Percentiles rank a stretch among this genome's conserved stretches.
Evolutionary conservation across 257 asterid species (phyloP).

Genomic region (Scutellaria galericulata): DNA sequence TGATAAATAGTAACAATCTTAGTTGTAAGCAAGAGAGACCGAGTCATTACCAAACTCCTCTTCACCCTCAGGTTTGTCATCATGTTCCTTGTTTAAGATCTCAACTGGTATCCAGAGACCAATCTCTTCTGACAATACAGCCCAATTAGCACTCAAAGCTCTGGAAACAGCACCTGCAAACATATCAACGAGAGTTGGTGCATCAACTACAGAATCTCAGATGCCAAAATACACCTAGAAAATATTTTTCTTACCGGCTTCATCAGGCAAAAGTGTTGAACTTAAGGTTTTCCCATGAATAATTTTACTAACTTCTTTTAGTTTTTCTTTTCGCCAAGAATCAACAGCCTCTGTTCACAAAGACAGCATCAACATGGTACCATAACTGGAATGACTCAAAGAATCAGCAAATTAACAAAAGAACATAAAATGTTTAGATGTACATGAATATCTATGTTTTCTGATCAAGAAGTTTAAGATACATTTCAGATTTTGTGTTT

Average conservation of each 20-base stretch:
- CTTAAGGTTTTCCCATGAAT: conserved; percentile 50
- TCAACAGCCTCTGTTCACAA: conserved; percentile 68
- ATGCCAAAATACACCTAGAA: too few species aligned
- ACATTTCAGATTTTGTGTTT: too few species aligned
- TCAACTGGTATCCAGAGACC: conserved; percentile 88
- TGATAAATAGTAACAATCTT: too few species aligned
- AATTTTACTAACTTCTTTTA: conserved; percentile 57
- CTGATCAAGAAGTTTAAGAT: too few species aligned
- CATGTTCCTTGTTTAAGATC: conserved; percentile 64
- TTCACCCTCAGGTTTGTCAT: conserved; percentile 90
- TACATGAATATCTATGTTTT: too few species aligned
- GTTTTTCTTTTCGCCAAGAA: conserved; percentile 72
- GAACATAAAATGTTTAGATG: neutral
- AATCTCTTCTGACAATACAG: conserved; percentile 60
- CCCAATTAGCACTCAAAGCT: conserved; percentile 73
- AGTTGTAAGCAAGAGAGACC: neutral
- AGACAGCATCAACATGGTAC: conserved; percentile 28
- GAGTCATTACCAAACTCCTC: conserved; percentile 65
- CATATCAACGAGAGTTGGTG: too few species aligned
- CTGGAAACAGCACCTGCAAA: conserved; percentile 54
- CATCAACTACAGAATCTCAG: too few species aligned
- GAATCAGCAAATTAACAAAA: conserved; percentile 5
- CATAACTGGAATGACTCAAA: conserved; percentile 16
- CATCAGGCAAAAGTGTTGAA: conserved; percentile 65
- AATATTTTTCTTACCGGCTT: conserved; percentile 59